Evolutionary conservation across 139 green algal genomes (phyloP), one percentile per base, ranked within the genome.

Genomic region (Edaphochlamys debaryana): DNA sequence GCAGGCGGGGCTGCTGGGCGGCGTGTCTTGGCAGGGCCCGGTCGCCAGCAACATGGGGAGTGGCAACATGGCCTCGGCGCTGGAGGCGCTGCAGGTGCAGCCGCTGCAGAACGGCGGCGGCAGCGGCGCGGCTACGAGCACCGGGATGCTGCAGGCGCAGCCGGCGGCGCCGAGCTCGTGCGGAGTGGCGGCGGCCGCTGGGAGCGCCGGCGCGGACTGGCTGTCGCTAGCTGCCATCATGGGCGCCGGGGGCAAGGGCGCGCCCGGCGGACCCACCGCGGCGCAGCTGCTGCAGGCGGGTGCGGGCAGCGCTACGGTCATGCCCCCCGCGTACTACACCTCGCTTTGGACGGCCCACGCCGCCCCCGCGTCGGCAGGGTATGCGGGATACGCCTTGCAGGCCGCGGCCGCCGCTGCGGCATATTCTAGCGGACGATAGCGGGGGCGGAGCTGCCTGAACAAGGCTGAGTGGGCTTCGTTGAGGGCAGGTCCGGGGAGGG

Each of bases 321-420:
- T n/a, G n/a, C n/a, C n/a, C n/a, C n/a, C n/a, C n/a, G n/a, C n/a
- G n/a, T n/a, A n/a, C n/a, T n/a, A n/a, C n/a, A n/a, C n/a, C n/a
- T n/a, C n/a, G 25, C 48, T 80, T 25, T 80, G 56, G 73, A 29
- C 37, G 3, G 58, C 73, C 11, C 45, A 54, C 9, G 45, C 45
- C 11, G 45, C 45, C 11, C 11, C 45, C 11, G 11, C 9, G 9
- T 9, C 45, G 45, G 45, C 45, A 13, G 45, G 40, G 23, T 81
- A 81, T 22, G 75, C 75, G 9, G 75, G 75, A 7, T 71, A 72
- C 29, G 75, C 75, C n/a, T 40, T 81, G 30, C 75, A 81, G 41
- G 40, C 60, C 36, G 75, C 75, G 1, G 75, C 75, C 20, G 75
- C 75, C 11, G 45, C 45, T 13, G 45, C 45, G 45, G 45, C 45